These are phyloP conservation scores for Phytophthora cactorum DNA, from an alignment of 352 stramenopile species.

Conservation along the genomic window DNA sequence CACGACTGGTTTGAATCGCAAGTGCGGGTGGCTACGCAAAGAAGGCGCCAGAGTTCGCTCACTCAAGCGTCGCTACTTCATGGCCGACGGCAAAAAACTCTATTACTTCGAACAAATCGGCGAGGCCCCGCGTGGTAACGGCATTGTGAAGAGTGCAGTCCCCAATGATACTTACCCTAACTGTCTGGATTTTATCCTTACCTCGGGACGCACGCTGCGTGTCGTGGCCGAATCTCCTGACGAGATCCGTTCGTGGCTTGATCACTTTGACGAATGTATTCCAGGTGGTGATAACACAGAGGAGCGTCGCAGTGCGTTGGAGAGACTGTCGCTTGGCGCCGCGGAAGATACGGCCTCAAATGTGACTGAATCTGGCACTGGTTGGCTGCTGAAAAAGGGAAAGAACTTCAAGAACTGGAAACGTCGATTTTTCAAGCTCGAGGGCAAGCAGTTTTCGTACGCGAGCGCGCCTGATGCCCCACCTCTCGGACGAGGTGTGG, in stretches of 20 bases:
- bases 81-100: slow-evolving; percentile 58
- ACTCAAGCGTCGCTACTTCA: slow-evolving; percentile 83
- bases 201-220: slow-evolving; percentile 60
- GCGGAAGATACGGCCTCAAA: slow-evolving; percentile 27
- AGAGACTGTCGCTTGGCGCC: slow-evolving; percentile 29
- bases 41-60: slow-evolving; percentile 74
- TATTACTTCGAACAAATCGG: slow-evolving; percentile 72
- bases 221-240: slow-evolving; percentile 68
- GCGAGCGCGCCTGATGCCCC: slow-evolving; percentile 40
- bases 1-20: slow-evolving; percentile 32
- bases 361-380: slow-evolving; percentile 37
- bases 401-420: slow-evolving; percentile 78
- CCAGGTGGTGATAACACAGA: slow-evolving; percentile 24
- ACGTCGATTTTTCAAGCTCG: slow-evolving; percentile 62
- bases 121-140: slow-evolving; percentile 58
- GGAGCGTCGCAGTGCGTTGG: slow-evolving; percentile 29
- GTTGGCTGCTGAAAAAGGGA: slow-evolving; percentile 67
- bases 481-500: slow-evolving; percentile 56
- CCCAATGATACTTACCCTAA: slow-evolving; percentile 61
- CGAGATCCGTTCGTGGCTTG: slow-evolving; percentile 68
- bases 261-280: slow-evolving; percentile 48
- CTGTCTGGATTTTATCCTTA: slow-evolving; percentile 72
- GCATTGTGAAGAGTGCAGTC: slow-evolving; percentile 55
- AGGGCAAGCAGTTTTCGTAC: slow-evolving; percentile 71
- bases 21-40: slow-evolving; percentile 83